Percentiles rank a stretch among this genome's conserved stretches.
These are phyloP conservation scores for Pterulicium gracile DNA, from an alignment of 1,284 basidiomycete genomes.

Conservation along the genomic window DNA sequence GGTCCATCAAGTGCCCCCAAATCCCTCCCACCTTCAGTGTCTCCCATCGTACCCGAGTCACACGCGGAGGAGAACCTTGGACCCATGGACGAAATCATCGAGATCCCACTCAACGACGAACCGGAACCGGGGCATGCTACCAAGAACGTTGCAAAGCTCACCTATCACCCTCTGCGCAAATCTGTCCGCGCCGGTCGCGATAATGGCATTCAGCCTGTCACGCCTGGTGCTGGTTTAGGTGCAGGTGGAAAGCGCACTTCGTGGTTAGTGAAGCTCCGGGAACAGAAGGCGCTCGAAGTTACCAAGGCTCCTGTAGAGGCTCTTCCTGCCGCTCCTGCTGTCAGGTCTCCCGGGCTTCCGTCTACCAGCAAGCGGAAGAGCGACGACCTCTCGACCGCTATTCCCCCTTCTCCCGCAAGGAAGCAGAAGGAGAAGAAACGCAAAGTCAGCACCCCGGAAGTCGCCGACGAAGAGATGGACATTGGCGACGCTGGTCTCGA, in stretches of 20 bases:
- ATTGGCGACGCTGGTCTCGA: conserved; percentile 9
- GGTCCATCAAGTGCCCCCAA: not conserved
- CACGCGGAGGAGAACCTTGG: too few species aligned
- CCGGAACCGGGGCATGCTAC: conserved; percentile 16
- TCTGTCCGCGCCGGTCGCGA: conserved; percentile 44
- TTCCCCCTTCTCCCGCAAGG: conserved; percentile 19
- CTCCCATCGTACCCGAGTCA: too few species aligned
- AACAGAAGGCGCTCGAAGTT: conserved; percentile 59
- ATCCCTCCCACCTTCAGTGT: too few species aligned
- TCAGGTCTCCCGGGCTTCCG: conserved; percentile 6
- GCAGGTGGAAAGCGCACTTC: conserved; percentile 55
- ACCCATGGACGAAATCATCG: conserved; percentile 8
- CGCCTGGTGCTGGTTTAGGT: conserved; percentile 33
- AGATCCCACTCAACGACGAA: conserved; percentile 21
- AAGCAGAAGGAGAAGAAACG: conserved; percentile 37
- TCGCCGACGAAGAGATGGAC: conserved; percentile 15
- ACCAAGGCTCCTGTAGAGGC: conserved; percentile 27
- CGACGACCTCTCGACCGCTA: conserved; percentile 32
- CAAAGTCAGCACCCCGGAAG: conserved; percentile 29
- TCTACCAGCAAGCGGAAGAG: conserved; percentile 54
- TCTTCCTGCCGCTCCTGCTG: conserved; percentile 14
- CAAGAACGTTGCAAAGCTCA: conserved; percentile 42
- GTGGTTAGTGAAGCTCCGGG: conserved; percentile 67
- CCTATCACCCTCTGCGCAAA: conserved; percentile 59
- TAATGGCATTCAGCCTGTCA: conserved; percentile 26